Evolutionary conservation across 305 asterid genomes (phyloP).

Genomic region (Solanum hybrid): DNA sequence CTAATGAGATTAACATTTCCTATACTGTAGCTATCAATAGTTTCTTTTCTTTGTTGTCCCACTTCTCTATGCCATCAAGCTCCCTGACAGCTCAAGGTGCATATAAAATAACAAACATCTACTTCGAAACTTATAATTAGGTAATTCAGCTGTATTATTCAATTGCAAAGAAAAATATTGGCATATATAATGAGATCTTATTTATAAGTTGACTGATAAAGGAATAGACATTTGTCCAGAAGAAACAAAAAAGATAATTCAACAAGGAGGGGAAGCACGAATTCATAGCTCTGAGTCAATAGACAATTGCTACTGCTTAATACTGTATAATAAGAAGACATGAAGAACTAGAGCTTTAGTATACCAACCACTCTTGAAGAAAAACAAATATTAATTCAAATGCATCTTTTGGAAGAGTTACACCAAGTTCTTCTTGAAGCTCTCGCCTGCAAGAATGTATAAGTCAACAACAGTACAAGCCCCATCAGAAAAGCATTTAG

Average conservation of each 20-base stretch:
- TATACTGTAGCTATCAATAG: not conserved
- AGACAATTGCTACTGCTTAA: not conserved
- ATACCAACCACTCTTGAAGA: conserved; percentile 72
- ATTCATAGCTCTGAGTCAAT: not conserved
- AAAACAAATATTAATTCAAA: conserved; percentile 66
- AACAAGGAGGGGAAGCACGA: not conserved
- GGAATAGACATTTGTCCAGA: not conserved
- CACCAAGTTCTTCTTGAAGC: conserved; percentile 93
- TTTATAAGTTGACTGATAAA: not conserved
- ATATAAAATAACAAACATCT: not conserved
- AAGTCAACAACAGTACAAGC: conserved; percentile 5
- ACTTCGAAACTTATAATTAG: not conserved
- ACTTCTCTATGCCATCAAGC: not conserved
- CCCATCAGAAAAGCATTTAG: not conserved
- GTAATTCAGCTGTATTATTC: not conserved
- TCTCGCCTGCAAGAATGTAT: conserved; percentile 61
- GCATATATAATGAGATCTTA: not conserved
- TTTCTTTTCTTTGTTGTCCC: not conserved
- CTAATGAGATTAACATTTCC: not conserved
- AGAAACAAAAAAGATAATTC: not conserved
- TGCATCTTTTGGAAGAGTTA: conserved; percentile 83
- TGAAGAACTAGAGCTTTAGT: conserved; percentile 5
- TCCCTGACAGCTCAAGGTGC: not conserved
- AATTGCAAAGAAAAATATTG: not conserved
- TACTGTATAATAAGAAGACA: not conserved